Conservation (phyloP, 2,329 filamentous ascomycete species). For the Microcera coccophila region DNA sequence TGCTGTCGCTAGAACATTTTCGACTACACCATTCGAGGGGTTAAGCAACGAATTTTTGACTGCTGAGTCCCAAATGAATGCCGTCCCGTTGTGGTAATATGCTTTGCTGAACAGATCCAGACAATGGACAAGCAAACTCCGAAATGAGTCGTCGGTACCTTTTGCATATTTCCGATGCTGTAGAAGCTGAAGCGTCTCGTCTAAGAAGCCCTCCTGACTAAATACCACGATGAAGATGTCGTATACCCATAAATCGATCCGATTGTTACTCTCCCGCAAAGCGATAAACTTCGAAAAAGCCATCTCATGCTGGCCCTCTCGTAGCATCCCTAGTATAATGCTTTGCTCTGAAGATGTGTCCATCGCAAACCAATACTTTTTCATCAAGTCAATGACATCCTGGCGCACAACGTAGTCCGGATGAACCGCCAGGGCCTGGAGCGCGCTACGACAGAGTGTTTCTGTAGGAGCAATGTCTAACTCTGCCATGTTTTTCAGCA, state of each 20-base stretch:
- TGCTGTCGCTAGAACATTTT: constrained; percentile 68
- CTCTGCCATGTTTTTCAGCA: constrained; percentile 70
- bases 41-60: constrained; percentile 45
- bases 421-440: constrained; percentile 74
- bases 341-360: constrained; percentile 60
- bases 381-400: constrained; percentile 69
- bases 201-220: constrained; percentile 66
- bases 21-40: constrained; percentile 57
- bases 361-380: constrained; percentile 57
- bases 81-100: constrained; percentile 60
- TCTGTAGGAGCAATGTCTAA: constrained; percentile 60
- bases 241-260: constrained; percentile 68
- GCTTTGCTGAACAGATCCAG: constrained; percentile 69
- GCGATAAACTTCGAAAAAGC: constrained; percentile 67
- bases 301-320: constrained; percentile 79
- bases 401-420: constrained; percentile 77
- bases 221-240: constrained; percentile 74
- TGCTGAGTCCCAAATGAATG: constrained; percentile 66
- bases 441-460: constrained; percentile 64
- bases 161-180: constrained; percentile 46
- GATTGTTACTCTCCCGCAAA: constrained; percentile 55
- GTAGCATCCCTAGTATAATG: constrained; percentile 68
- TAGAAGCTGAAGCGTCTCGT: constrained; percentile 70
- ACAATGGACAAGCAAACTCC: constrained; percentile 63
- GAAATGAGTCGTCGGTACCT: constrained; percentile 37